Base-by-base conservation (phyloP, 805 yeast genomes). In the Yamadazyma ubonensis region DNA sequence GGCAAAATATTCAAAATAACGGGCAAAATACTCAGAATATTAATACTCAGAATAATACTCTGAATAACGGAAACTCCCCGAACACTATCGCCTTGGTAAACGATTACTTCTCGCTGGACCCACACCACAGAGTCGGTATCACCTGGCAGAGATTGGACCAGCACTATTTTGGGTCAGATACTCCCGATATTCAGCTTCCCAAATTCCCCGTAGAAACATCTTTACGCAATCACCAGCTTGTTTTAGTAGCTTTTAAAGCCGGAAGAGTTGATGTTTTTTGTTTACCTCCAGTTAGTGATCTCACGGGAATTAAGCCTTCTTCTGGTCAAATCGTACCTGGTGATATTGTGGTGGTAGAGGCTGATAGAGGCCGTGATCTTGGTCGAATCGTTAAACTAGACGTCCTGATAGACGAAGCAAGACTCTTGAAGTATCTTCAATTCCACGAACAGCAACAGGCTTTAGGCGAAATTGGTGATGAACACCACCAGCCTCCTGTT, bases 231-330 rank as follows among this genome's bases (percentile, higher is more conserved):
- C 54, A 50, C 52, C 57, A 65, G 56, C 67, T 86, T 40, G 75
- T 79, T 25, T 62, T 83, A 32, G 85, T 87, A 29, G 80, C 81
- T 40, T 88, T 88, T 65, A 88, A 89, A 58, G 79, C 83, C 20
- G 86, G 88, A 6, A 70, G 96, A 30, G 63, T 82, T 40, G 96
- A 88, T 59, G 87, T 86, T 6, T 87, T 84, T 53, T 79, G 77
- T 54, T 61, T 81, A 15, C 79, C 87, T 2, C 30, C 29, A 2
- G 23, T 14, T 6, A 16, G 12, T 17, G 30, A 23, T 2, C 15
- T 23, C 14, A 9, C 22, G 2, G 29, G 29, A 3, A 10, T 19
- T 6, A 47, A 46, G 8, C 55, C 59, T 16, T 55, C 48, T 28
- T 39, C 54, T 21, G 50, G 59, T 19, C 52, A 48, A 22, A 58